These are phyloP conservation scores for Candida broadrunensis DNA, from an alignment of 805 yeast species.

Conservation along the genomic window DNA sequence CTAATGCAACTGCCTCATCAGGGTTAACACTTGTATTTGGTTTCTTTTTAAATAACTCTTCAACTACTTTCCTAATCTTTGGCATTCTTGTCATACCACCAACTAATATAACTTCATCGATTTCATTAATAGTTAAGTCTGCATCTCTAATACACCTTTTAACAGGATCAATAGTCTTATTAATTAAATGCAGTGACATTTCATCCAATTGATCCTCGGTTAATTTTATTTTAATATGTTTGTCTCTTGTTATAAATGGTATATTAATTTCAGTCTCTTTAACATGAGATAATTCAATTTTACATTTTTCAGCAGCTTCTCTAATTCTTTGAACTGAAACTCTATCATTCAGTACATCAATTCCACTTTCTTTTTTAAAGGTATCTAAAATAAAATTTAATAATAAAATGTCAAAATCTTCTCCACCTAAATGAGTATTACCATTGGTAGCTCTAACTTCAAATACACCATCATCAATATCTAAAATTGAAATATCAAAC, in stretches of 20 bases:
- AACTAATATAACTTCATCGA: constrained; percentile 73
- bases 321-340: constrained; percentile 70
- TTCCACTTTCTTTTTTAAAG: constrained; percentile 50
- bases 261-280: constrained; percentile 58
- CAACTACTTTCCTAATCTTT: constrained; percentile 62
- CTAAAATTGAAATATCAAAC: constrained; percentile 74
- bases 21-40: constrained; percentile 79
- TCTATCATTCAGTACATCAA: constrained; percentile 50
- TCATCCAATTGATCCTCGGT: constrained; percentile 68
- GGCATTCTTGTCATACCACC: constrained; percentile 96
- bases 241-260: constrained; percentile 64
- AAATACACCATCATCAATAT: constrained; percentile 77
- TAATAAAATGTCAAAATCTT: constrained; percentile 73
- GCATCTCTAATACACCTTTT: constrained; percentile 75
- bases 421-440: constrained; percentile 83
- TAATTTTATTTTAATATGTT: constrained; percentile 56
- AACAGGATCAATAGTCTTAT: constrained; percentile 70
- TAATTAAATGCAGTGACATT: constrained; percentile 63
- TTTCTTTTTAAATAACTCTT: constrained; percentile 53
- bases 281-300: constrained; percentile 71
- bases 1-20: constrained; percentile 91
- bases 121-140: constrained; percentile 57
- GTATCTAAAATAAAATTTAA: constrained; percentile 53
- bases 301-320: constrained; percentile 76
- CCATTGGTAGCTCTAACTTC: constrained; percentile 84